Percentiles rank a stretch among this genome's conserved stretches.
Evolutionary conservation across 2,329 filamentous ascomycete genomes (phyloP).

Genomic region (Cucurbitaria berberidis): DNA sequence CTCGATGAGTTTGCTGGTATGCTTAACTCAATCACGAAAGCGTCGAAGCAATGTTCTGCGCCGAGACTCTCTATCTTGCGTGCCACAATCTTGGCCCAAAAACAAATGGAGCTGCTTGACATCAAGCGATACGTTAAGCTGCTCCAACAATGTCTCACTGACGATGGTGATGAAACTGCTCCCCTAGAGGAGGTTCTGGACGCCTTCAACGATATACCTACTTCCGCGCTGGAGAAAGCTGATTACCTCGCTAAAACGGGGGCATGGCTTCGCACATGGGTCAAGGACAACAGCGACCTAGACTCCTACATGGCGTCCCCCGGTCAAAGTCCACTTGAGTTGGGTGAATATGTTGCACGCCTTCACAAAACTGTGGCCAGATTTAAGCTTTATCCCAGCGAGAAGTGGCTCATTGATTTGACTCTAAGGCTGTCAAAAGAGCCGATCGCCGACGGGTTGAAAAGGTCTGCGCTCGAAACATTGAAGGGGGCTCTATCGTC

Average conservation of each 20-base stretch:
- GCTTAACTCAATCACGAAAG: constrained; percentile 26
- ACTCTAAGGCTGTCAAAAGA: constrained; percentile 29
- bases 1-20: constrained; percentile 35
- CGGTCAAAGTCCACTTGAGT: constrained; percentile 9
- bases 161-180: constrained; percentile 13
- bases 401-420: constrained; percentile 28
- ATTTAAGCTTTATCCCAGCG: constrained; percentile 31
- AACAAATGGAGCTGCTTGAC: constrained; percentile 27
- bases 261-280: constrained; percentile 28
- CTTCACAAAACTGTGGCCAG: constrained; percentile 30
- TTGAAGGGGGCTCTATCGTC: constrained; percentile 21
- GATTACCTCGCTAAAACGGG: constrained; percentile 22
- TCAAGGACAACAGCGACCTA: constrained; percentile 26
- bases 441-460: constrained; percentile 14
- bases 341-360: constrained; percentile 26
- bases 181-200: constrained; percentile 28
- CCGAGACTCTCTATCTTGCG: constrained; percentile 34
- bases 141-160: constrained; percentile 26
- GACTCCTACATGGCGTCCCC: constrained; percentile 22
- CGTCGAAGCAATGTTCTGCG: constrained; percentile 27
- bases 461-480: constrained; percentile 12
- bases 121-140: constrained; percentile 30
- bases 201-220: constrained; percentile 37
- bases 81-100: constrained; percentile 32
- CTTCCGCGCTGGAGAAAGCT: constrained; percentile 20